phyloP scores from a whole-genome alignment of 805 yeast species.

The Ogataea degrootiae region DNA sequence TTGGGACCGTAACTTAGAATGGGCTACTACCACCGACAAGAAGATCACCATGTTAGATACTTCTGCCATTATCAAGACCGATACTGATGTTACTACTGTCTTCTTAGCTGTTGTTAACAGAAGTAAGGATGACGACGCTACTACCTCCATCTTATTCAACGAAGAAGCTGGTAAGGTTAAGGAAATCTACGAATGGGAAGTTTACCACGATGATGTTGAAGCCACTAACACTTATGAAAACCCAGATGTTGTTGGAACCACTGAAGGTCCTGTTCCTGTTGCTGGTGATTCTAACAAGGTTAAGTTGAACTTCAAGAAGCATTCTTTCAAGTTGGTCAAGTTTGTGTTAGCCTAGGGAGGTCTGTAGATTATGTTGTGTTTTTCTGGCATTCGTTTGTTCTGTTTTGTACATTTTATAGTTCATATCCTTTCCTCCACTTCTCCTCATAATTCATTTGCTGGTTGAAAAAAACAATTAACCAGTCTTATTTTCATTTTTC shows the following conservation, averaged over 20 bases:
- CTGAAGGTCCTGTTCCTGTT: constrained; percentile 27
- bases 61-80: constrained; percentile 22
- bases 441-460: too few species aligned
- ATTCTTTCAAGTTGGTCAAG: constrained; percentile 20
- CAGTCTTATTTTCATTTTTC: too few species aligned
- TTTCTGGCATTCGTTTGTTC: background rate
- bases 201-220: constrained; percentile 27
- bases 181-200: constrained; percentile 14
- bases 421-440: background rate
- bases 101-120: constrained; percentile 29
- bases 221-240: constrained; percentile 28
- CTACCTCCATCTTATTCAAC: constrained; percentile 18
- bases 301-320: constrained; percentile 15
- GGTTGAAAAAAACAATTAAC: too few species aligned
- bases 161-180: constrained; percentile 11
- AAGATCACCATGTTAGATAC: constrained; percentile 25
- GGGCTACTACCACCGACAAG: constrained; percentile 2
- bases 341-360: background rate
- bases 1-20: constrained; percentile 4
- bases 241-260: constrained; percentile 18
- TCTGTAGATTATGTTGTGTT: too few species aligned
- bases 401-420: background rate
- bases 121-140: constrained; percentile 19
- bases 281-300: constrained; percentile 18
- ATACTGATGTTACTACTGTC: constrained; percentile 11